These are phyloP conservation scores for Rhodomyrtus psidioides DNA, from an alignment of 441 rosid species.

Conservation along the genomic window DNA sequence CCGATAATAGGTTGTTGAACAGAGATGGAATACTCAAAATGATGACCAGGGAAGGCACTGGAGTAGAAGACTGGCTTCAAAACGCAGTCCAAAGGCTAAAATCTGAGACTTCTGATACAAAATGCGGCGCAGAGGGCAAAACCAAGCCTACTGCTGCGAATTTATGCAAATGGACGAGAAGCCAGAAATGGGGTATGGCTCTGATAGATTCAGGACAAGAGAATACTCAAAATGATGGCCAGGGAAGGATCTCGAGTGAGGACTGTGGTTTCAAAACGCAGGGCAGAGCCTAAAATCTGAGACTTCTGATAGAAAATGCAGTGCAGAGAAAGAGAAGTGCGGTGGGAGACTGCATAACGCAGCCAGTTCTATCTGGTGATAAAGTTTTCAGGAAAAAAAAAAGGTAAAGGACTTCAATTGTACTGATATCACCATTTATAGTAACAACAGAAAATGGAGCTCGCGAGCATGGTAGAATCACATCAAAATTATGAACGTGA, in stretches of 20 bases:
- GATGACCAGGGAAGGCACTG: neutral
- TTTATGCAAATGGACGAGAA: fast-evolving
- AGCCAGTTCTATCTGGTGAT: neutral
- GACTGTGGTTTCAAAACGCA: neutral
- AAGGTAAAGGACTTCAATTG: neutral
- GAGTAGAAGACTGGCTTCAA: neutral
- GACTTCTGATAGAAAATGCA: neutral
- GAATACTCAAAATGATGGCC: neutral
- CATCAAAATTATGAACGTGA: neutral
- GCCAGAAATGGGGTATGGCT: neutral
- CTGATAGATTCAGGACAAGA: neutral
- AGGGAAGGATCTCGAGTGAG: neutral
- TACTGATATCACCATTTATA: neutral
- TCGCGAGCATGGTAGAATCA: neutral
- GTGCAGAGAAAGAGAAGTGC: neutral
- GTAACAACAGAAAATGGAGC: neutral
- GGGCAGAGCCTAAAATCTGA: neutral
- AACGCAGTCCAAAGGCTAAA: neutral
- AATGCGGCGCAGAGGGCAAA: neutral
- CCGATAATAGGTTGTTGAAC: neutral
- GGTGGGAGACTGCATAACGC: fast-evolving
- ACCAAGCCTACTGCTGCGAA: neutral
- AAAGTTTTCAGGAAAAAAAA: fast-evolving
- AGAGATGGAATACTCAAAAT: neutral
- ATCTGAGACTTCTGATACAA: neutral